These are phyloP conservation scores for Fusarium chuoi DNA, from an alignment of 2,329 filamentous ascomycete species.

Conservation along the genomic window DNA sequence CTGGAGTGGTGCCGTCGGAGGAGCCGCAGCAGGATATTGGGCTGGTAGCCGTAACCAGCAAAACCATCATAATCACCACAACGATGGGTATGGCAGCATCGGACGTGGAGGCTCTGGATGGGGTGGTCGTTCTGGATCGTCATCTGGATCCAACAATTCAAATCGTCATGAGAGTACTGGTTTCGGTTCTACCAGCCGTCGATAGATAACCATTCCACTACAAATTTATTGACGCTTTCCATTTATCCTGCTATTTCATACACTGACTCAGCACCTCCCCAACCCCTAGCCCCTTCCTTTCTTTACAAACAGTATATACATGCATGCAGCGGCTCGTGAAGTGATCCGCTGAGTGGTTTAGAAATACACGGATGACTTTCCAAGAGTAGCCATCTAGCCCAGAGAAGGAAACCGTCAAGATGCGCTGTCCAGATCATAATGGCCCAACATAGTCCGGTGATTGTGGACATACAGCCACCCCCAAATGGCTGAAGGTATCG, in stretches of 20 bases:
- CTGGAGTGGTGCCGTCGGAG: constrained; percentile 75
- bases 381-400: constrained; percentile 44
- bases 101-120: constrained; percentile 48
- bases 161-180: constrained; percentile 75
- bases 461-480: neutral
- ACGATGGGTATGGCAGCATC: constrained; percentile 48
- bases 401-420: constrained; percentile 42
- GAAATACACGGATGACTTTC: constrained; percentile 46
- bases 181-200: constrained; percentile 74
- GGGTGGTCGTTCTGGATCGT: constrained; percentile 45
- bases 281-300: constrained; percentile 15
- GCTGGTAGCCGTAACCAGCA: constrained; percentile 61
- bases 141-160: constrained; percentile 52
- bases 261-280: constrained; percentile 23
- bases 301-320: constrained; percentile 44
- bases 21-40: constrained; percentile 75
- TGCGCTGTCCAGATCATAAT: constrained; percentile 26
- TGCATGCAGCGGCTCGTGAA: constrained; percentile 15
- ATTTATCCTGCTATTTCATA: constrained; percentile 44
- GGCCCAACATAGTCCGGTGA: constrained; percentile 5
- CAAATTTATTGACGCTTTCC: constrained; percentile 28
- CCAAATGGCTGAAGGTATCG: constrained; percentile 25
- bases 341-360: constrained; percentile 30
- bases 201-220: constrained; percentile 48
- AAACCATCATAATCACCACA: constrained; percentile 41